Base-by-base conservation (phyloP, 2,329 filamentous ascomycete species). In the Fusarium illudens region DNA sequence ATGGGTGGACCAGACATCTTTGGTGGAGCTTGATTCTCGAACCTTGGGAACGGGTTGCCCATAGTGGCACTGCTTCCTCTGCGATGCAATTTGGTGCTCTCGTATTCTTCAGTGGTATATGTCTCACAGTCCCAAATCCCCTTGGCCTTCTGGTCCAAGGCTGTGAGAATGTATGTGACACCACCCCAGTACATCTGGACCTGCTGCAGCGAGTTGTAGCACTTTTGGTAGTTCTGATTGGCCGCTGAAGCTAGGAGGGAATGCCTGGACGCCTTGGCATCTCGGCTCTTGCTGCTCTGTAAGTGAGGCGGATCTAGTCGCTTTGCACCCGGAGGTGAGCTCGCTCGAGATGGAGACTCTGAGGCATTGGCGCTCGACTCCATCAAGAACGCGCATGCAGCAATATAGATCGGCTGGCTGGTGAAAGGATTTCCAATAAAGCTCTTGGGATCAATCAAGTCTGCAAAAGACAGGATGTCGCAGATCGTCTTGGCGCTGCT, bases 401-500 rank as follows among this genome's bases (percentile, higher is more conserved):
- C 93, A 63, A 97, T 95, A 72, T 96, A 97, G 74, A 96, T 96
- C 0, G 93, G 93, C 77, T 97, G 93, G 49, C 91, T 93, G 0
- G 92, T 96, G 69, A 97, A 97, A 0, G 93, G 93, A 62, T 96
- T 97, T 1, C 93, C 92, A 32, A 94, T 90, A 58, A 94, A 93
- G 71, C 93, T 94, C 76, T 92, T 94, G 0, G 92, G 89, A 76
- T 96, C 92, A 53, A 96, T 92, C 10, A 96, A 81, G 74, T 96
- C 92, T 0, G 93, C 92, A 77, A 96, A 96, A 1, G 92, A 90
- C 9, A 96, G 80, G 15, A 97, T 97, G 72, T 97, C 93, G 32
- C 92, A 93, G 63, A 97, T 96, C 0, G 93, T 96, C 80, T 96
- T 97, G 12, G 93, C 94, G 22, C 92, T 95, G 13, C 92, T 94